Conservation (phyloP, 164 flowering plant species). For the Umbellularia californica region DNA sequence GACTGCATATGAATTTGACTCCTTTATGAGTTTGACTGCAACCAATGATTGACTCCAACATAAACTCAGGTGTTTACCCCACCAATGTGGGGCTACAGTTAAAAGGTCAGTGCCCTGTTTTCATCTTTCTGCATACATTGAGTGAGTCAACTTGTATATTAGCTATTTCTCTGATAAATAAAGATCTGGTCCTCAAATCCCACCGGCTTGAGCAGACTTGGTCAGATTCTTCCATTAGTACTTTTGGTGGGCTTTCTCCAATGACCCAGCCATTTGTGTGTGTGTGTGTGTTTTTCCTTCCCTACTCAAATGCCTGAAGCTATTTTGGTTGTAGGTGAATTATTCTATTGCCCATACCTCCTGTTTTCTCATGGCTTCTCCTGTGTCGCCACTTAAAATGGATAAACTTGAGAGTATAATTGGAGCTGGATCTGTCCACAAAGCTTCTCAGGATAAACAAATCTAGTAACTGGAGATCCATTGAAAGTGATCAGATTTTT, state of each 20-base stretch:
- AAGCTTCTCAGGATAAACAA: not conserved
- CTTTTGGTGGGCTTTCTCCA: not conserved
- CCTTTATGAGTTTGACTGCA: not conserved
- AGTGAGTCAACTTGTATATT: not conserved
- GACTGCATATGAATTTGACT: not conserved
- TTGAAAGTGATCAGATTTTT: not conserved
- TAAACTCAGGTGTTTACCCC: not conserved
- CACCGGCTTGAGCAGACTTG: not conserved
- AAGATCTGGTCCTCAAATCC: not conserved
- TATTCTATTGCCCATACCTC: not conserved
- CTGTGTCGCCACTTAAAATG: not conserved
- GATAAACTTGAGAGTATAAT: not conserved
- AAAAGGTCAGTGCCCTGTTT: slow-evolving; percentile 7
- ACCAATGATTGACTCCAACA: not conserved
- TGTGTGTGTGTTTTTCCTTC: not conserved
- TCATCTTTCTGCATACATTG: not conserved
- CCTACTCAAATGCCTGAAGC: not conserved
- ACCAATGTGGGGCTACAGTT: not conserved
- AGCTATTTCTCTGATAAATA: not conserved
- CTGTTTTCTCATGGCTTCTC: not conserved
- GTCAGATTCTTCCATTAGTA: not conserved
- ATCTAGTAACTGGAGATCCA: no score
- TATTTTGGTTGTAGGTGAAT: not conserved
- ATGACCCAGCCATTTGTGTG: not conserved
- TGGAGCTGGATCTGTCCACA: not conserved